A percentile compares a stretch with the other conserved stretches of the same genome.
Evolutionary conservation across 371 early-diverging fungal genomes (phyloP).

Genomic region (Rhizopus arrhizus): DNA sequence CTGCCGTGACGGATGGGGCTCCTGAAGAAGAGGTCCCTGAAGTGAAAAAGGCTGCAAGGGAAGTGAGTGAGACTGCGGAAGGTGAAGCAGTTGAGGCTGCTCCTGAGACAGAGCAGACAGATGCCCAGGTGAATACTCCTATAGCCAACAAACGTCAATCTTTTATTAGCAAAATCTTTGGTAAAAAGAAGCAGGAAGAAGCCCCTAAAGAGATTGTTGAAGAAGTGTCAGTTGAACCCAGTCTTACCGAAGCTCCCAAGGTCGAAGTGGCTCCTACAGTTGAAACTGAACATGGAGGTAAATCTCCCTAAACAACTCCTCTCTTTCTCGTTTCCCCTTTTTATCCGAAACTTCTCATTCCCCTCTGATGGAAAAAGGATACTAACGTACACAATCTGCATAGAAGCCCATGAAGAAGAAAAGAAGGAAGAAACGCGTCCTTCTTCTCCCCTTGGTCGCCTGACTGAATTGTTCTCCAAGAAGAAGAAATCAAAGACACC

Average conservation of each 20-base stretch:
- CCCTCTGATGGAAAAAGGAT: no score
- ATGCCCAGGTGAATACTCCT: conserved; percentile 5
- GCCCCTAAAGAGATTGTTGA: conserved; percentile 6
- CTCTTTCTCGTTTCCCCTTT: background rate
- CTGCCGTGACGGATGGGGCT: background rate
- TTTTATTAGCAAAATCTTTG: conserved; percentile 67
- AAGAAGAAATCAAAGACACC: conserved; percentile 32
- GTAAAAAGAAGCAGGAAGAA: conserved; percentile 46
- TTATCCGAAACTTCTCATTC: background rate
- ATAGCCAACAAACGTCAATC: conserved; percentile 39
- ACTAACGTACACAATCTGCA: no score
- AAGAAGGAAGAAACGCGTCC: conserved; percentile 13
- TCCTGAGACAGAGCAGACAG: conserved; percentile 14
- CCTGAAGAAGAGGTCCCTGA: conserved; percentile 5
- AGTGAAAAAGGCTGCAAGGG: conserved; percentile 11
- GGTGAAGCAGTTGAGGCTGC: conserved; percentile 13
- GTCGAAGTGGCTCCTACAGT: conserved; percentile 1
- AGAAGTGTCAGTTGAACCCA: conserved; percentile 4
- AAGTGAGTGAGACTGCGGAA: conserved; percentile 9
- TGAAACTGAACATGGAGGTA: background rate
- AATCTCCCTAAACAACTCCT: background rate
- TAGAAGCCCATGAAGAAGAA: conserved; percentile 3
- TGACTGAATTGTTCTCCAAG: conserved; percentile 42
- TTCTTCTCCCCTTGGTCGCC: conserved; percentile 42
- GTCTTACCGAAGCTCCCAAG: conserved; percentile 5